Base-by-base conservation (phyloP, 805 yeast genomes). In the Kazachstania psychrophila region DNA sequence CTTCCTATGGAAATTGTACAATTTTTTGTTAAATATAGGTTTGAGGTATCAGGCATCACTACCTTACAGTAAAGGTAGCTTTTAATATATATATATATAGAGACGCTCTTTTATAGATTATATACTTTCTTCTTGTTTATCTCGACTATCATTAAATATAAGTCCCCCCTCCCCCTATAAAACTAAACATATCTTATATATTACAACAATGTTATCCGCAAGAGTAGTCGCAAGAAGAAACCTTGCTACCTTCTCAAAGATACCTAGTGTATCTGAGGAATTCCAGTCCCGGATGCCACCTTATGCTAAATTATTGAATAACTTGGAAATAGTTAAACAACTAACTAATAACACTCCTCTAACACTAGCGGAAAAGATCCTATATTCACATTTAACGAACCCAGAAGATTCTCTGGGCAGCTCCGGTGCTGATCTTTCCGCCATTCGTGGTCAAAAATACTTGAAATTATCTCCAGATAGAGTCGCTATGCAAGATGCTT, bases 401-500 rank as follows among this genome's bases (percentile, higher is more conserved):
- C 96, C 96, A 25, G 89, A 83, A 51, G 94, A 83, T 53, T 67
- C 78, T n/a, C 72, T 85, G 46, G 73, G 69, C 45, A 66, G 69
- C 13, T 19, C 28, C 6, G 6, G 18, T 5, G 70, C 75, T 9
- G 62, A 66, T 37, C 56, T 74, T 13, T 52, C 66, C 36, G 71
- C 73, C 48, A 65, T 80, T 45, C 77, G 98, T 65, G 99, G 98
- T 49, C 69, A 78, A 34, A 77, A 88, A 36, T 92, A 92, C 65
- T 73, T 92, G 61, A 92, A 92, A 69, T 73, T 92, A 52, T 77
- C 83, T 60, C 98, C 98, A 17, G 98, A 92, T 60, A 77, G 98
- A 61, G 97, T 92, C 33, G 98, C 98, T 19, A 89, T 94, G 94
- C 98, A 92, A 70, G 98, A 92, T 70, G 98, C 98, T n/a, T 84